phyloP scores from a whole-genome alignment of 1,284 basidiomycete genomes.

The Malassezia obtusa region DNA sequence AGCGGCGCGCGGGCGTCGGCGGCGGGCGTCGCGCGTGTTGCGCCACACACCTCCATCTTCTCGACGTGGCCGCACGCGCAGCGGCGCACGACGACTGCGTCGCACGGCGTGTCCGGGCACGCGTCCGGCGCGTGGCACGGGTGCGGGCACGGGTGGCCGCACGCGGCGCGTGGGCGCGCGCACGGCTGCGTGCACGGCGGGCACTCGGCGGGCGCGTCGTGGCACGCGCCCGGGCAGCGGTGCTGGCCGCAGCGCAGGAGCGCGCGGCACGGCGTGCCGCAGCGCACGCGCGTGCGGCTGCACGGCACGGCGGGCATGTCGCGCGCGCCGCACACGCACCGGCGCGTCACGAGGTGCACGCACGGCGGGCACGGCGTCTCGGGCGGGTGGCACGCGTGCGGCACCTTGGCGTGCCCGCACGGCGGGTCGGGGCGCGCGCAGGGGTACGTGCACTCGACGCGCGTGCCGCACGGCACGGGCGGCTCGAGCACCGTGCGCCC shows the following conservation, averaged over 20 bases:
- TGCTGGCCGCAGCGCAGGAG: slow-evolving; percentile 41
- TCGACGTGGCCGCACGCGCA: slow-evolving; percentile 43
- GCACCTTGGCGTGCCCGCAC: slow-evolving; percentile 44
- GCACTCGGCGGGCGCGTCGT: slow-evolving; percentile 30
- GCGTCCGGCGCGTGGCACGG: slow-evolving; percentile 41
- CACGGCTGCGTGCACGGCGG: slow-evolving; percentile 36
- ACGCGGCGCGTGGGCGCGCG: slow-evolving; percentile 33
- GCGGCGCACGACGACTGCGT: slow-evolving; percentile 32
- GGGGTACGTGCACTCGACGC: slow-evolving; percentile 38
- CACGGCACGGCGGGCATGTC: slow-evolving; percentile 41
- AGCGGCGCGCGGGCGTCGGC: slow-evolving; percentile 11
- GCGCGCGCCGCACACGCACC: slow-evolving; percentile 40
- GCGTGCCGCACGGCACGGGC: slow-evolving; percentile 42
- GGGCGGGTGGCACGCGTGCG: slow-evolving; percentile 41
- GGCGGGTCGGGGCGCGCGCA: slow-evolving; percentile 33
- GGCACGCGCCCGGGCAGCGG: slow-evolving; percentile 36
- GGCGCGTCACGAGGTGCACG: slow-evolving; percentile 38
- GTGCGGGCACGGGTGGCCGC: slow-evolving; percentile 37
- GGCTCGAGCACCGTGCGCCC: slow-evolving; percentile 45
- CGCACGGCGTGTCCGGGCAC: slow-evolving; percentile 38
- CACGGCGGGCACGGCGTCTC: slow-evolving; percentile 43
- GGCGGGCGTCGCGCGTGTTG: not conserved
- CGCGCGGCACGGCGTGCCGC: slow-evolving; percentile 34
- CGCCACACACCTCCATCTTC: slow-evolving; percentile 21
- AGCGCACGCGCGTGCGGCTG: slow-evolving; percentile 33